Evolutionary conservation across 2,329 filamentous ascomycete genomes (phyloP).

Genomic region (Neonectria magnoliae): DNA sequence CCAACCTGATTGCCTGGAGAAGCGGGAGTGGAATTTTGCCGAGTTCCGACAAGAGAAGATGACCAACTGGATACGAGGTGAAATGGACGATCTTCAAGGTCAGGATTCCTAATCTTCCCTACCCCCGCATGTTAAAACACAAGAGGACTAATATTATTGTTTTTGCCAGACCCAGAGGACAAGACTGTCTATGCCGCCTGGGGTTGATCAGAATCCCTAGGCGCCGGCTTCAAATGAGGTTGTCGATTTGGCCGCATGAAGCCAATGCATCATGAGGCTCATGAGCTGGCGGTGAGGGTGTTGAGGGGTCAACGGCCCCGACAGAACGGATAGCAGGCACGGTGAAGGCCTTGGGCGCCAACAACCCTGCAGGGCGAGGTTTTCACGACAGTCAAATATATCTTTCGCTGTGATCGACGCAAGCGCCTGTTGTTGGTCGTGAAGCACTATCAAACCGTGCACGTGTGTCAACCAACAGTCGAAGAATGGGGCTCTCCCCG

Average conservation of each 20-base stretch:
- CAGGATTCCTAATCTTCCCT: conserved; percentile 9
- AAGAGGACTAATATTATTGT: conserved; percentile 22
- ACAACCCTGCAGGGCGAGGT: no score
- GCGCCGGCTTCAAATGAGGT: conserved; percentile 27
- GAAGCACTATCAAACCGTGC: not conserved
- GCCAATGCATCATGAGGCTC: conserved; percentile 7
- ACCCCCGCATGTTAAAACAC: not conserved
- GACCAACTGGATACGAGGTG: conserved; percentile 62
- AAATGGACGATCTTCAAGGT: conserved; percentile 57
- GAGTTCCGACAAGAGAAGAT: conserved; percentile 82
- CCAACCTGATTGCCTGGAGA: conserved; percentile 65
- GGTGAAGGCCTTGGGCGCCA: not conserved
- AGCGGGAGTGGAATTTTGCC: conserved; percentile 86
- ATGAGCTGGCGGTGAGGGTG: conserved; percentile 31
- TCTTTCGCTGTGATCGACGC: not conserved
- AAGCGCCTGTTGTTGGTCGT: conserved; percentile 1
- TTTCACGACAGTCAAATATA: not conserved
- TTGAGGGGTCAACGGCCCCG: conserved; percentile 16
- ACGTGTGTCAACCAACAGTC: conserved; percentile 12
- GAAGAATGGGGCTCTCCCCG: not conserved
- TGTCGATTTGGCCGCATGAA: conserved; percentile 23
- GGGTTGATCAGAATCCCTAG: conserved; percentile 25
- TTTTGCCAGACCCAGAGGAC: conserved; percentile 35
- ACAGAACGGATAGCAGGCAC: conserved; percentile 8
- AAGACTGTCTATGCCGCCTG: conserved; percentile 21